Base-by-base conservation (phyloP, 371 early-diverging fungal genomes). In the Actinomortierella ambigua region DNA sequence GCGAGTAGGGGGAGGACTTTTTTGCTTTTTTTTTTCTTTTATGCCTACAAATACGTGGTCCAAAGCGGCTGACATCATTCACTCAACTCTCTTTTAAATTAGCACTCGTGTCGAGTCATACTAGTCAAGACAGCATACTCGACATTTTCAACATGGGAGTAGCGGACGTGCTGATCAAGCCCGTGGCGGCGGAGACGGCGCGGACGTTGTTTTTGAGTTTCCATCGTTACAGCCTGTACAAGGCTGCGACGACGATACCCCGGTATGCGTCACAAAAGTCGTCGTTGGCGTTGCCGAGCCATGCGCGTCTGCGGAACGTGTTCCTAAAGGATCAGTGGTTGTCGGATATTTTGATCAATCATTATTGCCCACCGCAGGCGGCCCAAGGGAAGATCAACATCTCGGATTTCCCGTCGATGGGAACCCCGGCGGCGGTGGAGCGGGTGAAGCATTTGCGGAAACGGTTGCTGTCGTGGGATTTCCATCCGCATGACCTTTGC, bases 381-480 rank as follows among this genome's bases (percentile, higher is more conserved):
- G 53, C 75, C 9, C 68, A 64, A n/a, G 48, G 51, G 22, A 75
- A 60, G 51, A 56, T 61, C 42, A 55, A 65, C 11, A 42, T 75
- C 39, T 51, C 51, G 20, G 62, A 65, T 23, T 68, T 68, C 18
- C 75, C 75, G 2, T 58, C 65, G 49, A 68, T 67, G 68, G 57
- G 55, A 15, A 52, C 68, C 22, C 23, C 41, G 13, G 64, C 65
- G 28, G 66, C 64, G 11, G 76, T 78, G 27, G 79, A 83, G 53
- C 77, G 80, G 40, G 76, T 73, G 1, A 75, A 68, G 20, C 52
- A 78, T 41, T 78, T 85, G 5, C 75, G 77, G 64, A 55, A 51
- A 15, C 81, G 77, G 51, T 67, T 90, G 2, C 69, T 79, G 13
- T 84, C 82, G 46, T 90, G 91, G 90, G 85, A 87, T 42, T 89